phyloP scores from a whole-genome alignment of 75 land plant genomes.

The Adiantum capillusveneris region DNA sequence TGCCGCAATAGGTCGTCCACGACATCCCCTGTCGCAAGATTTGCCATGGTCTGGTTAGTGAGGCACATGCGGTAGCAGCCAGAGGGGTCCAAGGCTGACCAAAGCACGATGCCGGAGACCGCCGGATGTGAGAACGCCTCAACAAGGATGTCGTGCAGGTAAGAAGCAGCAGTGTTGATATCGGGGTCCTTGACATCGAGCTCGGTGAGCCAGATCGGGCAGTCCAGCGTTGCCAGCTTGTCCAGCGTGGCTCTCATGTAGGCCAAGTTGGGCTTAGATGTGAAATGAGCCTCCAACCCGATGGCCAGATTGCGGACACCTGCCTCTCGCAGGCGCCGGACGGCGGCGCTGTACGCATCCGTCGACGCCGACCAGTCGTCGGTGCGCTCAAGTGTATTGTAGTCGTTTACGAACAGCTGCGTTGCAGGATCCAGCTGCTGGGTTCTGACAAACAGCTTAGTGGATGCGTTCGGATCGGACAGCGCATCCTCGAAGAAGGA shows the following conservation, averaged over 20 bases:
- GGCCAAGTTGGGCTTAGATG: conserved; percentile 30
- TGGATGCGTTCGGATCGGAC: conserved; percentile 12
- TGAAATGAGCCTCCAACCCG: conserved; percentile 58
- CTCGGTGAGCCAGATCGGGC: conserved; percentile 86
- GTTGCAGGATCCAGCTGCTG: conserved; percentile 40
- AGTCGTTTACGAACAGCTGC: conserved; percentile 60
- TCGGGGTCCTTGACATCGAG: conserved; percentile 45
- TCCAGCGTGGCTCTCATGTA: conserved; percentile 56
- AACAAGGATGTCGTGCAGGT: conserved; percentile 26
- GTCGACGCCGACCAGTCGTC: conserved; percentile 6
- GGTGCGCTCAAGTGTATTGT: conserved; percentile 41
- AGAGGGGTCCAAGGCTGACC: conserved; percentile 50
- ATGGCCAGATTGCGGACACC: conserved; percentile 16
- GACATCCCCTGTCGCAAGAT: conserved; percentile 69
- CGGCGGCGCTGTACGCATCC: too few species aligned
- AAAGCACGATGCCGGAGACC: conserved; percentile 59
- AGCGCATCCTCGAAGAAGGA: conserved; percentile 44
- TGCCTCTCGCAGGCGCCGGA: conserved; percentile 19
- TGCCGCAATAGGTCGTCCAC: conserved; percentile 62
- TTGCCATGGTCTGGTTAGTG: conserved; percentile 47
- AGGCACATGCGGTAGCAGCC: conserved; percentile 83
- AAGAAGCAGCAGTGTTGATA: neutral
- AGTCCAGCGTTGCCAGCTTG: conserved; percentile 47
- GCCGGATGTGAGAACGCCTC: conserved; percentile 64
- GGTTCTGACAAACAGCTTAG: conserved; percentile 14